These are phyloP conservation scores for Collybiopsis luxurians DNA, from an alignment of 768 basidiomycete genomes.

Conservation along the genomic window DNA sequence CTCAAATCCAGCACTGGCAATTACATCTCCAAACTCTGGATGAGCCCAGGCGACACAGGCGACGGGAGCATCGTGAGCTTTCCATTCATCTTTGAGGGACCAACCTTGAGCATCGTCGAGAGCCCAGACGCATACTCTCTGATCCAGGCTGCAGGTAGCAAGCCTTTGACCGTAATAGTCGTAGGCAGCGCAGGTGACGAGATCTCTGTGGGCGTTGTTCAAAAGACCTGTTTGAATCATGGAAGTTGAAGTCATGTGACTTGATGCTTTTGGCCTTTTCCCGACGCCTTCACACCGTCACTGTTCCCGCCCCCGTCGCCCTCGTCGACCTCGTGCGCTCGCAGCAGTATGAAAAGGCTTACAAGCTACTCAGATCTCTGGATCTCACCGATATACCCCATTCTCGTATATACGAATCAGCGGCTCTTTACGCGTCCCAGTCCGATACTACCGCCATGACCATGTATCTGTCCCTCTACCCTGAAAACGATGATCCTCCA, in stretches of 20 bases:
- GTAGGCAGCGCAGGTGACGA: conserved; percentile 84
- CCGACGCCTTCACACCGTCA: too few species aligned
- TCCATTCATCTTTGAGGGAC: conserved; percentile 91
- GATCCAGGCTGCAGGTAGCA: conserved; percentile 81
- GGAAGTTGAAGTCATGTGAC: not conserved
- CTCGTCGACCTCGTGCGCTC: too few species aligned
- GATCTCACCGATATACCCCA: too few species aligned
- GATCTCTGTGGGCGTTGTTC: conserved; percentile 73
- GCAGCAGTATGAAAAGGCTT: too few species aligned
- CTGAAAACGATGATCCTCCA: too few species aligned
- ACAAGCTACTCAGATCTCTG: too few species aligned
- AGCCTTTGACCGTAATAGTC: conserved; percentile 86
- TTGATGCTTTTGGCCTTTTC: too few species aligned
- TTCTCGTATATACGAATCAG: too few species aligned
- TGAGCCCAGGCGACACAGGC: conserved; percentile 87
- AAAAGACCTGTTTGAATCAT: conserved; percentile 85
- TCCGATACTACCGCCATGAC: too few species aligned
- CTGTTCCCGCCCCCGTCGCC: too few species aligned
- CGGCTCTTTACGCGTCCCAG: too few species aligned
- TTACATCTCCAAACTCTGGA: conserved; percentile 84
- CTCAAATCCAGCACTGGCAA: conserved; percentile 89
- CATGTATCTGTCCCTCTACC: too few species aligned
- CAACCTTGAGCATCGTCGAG: conserved; percentile 71
- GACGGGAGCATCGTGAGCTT: conserved; percentile 94
- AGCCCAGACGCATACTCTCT: conserved; percentile 86